Percentiles rank a stretch among this genome's conserved stretches.
These are phyloP conservation scores for Tympanopsis confertula DNA, from an alignment of 2,329 filamentous ascomycete genomes.

Conservation along the genomic window DNA sequence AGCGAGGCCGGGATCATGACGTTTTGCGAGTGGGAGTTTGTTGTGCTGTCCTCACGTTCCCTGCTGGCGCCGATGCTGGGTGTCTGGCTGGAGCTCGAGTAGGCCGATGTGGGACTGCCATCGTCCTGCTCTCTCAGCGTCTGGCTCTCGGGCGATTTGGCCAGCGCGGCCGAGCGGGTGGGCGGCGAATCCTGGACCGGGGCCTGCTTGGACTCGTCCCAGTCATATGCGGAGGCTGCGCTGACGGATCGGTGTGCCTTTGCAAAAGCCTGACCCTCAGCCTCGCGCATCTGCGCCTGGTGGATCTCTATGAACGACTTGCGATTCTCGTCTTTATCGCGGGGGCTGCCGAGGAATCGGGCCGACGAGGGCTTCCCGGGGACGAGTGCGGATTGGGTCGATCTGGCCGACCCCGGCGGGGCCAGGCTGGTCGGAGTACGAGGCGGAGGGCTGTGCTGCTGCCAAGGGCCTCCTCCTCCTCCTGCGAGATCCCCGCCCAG, in stretches of 20 bases:
- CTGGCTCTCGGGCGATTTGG: no score
- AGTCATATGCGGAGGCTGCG: slow-evolving; percentile 16
- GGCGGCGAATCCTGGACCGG: slow-evolving; percentile 4
- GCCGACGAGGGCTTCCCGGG: slow-evolving; percentile 15
- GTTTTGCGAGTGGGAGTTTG: not conserved
- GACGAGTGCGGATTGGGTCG: slow-evolving; percentile 11
- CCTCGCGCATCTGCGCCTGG: slow-evolving; percentile 47
- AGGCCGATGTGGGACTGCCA: not conserved
- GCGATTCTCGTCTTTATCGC: slow-evolving; percentile 37
- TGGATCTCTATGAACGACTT: slow-evolving; percentile 46
- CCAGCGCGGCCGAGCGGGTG: not conserved
- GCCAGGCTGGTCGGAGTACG: not conserved
- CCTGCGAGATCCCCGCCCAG: not conserved
- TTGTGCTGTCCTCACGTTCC: not conserved
- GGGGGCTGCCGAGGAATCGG: slow-evolving; percentile 19
- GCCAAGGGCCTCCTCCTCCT: no score
- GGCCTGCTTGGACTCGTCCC: slow-evolving; percentile 11
- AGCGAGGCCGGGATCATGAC: not conserved
- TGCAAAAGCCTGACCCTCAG: slow-evolving; percentile 46
- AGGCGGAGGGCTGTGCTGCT: no score
- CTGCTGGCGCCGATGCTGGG: not conserved
- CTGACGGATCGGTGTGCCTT: slow-evolving; percentile 29
- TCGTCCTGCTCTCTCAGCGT: no score
- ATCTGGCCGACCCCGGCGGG: no score
- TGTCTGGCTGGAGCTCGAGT: not conserved